A percentile compares a stretch with the other conserved stretches of the same genome.
Evolutionary conservation across 2,329 filamentous ascomycete genomes (phyloP).

Genomic region (Ophiostoma fasciatum): DNA sequence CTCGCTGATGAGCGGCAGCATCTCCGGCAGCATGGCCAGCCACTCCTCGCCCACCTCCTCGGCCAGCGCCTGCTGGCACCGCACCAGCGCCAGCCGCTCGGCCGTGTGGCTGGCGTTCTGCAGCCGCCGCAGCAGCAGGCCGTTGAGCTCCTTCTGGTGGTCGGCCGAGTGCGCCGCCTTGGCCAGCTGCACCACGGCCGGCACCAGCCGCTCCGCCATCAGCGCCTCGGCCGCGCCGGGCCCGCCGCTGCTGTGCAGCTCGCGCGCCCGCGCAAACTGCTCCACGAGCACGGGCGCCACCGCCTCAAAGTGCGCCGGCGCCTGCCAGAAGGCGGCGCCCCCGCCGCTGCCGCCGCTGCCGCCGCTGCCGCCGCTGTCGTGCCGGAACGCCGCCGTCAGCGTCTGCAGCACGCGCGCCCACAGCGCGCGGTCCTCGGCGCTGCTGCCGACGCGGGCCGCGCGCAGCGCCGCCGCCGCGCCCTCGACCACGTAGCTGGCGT

Average conservation of each 20-base stretch:
- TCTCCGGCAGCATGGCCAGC: slow-evolving; percentile 81
- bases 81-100: slow-evolving; percentile 68
- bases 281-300: slow-evolving; percentile 55
- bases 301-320: slow-evolving; percentile 67
- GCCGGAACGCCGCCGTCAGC: slow-evolving; percentile 60
- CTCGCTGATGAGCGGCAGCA: slow-evolving; percentile 92
- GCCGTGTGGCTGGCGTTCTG: slow-evolving; percentile 49
- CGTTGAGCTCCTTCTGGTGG: slow-evolving; percentile 83
- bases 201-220: slow-evolving; percentile 43
- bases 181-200: slow-evolving; percentile 66
- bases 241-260: slow-evolving; percentile 1
- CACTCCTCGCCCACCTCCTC: slow-evolving; percentile 76
- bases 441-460: slow-evolving; percentile 26
- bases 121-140: slow-evolving; percentile 60
- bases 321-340: slow-evolving; percentile 60
- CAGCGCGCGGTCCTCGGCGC: slow-evolving; percentile 40
- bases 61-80: slow-evolving; percentile 67
- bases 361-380: slow-evolving; percentile 64
- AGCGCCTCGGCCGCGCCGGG: slow-evolving; percentile 13
- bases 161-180: slow-evolving; percentile 69
- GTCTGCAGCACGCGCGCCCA: slow-evolving; percentile 58
- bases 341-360: neutral
- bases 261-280: slow-evolving; percentile 40
- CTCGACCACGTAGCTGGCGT: slow-evolving; percentile 73
- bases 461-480: slow-evolving; percentile 51